Evolutionary conservation across 2,329 filamentous ascomycete species (phyloP), one percentile per base, ranked within the genome.

Genomic region (Colletotrichum nymphaeae): DNA sequence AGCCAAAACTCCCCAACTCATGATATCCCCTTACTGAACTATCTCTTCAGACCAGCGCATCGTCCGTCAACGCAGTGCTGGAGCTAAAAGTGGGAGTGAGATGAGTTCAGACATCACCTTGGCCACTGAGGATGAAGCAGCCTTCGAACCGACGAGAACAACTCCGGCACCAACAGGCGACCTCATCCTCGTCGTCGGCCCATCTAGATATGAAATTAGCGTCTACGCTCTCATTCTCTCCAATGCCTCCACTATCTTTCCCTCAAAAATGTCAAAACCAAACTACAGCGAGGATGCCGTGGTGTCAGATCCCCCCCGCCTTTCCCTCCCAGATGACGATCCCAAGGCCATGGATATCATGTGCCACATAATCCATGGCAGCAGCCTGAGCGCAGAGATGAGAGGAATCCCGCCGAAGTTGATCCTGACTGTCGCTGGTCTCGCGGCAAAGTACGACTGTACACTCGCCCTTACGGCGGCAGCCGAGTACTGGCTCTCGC

Each of bases 381-480:
- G 30, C 1, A 26, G 22, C 1, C 42, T 53, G 14, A 53, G 55
- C 3, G n/a, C 53, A 1, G 16, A 42, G 1, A 28, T 55, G 2
- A 11, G 35, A 11, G 26, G 46, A 4, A 12, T 55, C n/a, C 11
- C 56, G 16, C 65, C 65, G 4, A 16, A 7, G 2, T 24, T 64
- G 52, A 28, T 72, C 24, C 11, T 69, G 2, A 24, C 0, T 16
- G 55, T 64, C 3, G 64, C 69, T 3, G 1, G 59, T 0, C 9
- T 52, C 1, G 65, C 65, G 22, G 69, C 69, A 24, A 72, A 72
- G 42, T 72, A 72, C 1, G 66, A 64, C 26, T 72, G 69, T n/a
- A 16, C 16, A 1, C 37, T 42, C 3, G 24, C 59, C 14, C 19
- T 72, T 52, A 59, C 58, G 12, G 24, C 55, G 0, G 53, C 58